These are phyloP conservation scores for Phytophthora idaei DNA, from an alignment of 352 stramenopile species.

Conservation along the genomic window DNA sequence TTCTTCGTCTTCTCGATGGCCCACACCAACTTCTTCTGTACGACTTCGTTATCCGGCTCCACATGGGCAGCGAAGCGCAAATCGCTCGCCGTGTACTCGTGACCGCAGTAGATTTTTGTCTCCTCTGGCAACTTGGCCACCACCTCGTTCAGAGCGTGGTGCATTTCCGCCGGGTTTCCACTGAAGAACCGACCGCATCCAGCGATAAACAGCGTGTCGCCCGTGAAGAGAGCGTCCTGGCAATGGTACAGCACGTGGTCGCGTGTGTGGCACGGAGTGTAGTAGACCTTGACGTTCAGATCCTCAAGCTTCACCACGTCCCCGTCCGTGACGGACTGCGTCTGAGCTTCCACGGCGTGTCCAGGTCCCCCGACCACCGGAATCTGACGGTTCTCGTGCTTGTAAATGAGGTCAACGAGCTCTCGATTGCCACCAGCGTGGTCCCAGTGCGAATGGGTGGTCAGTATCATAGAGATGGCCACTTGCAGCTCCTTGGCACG, in stretches of 20 bases:
- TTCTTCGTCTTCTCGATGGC: conserved; percentile 44
- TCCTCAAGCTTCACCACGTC: conserved; percentile 75
- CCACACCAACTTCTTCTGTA: conserved; percentile 73
- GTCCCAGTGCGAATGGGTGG: conserved; percentile 92
- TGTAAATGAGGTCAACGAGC: conserved; percentile 55
- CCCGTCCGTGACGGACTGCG: conserved; percentile 60
- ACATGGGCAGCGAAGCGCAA: conserved; percentile 89
- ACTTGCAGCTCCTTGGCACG: conserved; percentile 64
- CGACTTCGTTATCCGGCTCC: conserved; percentile 83
- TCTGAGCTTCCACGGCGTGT: conserved; percentile 72
- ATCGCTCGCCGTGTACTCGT: conserved; percentile 95
- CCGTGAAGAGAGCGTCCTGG: conserved; percentile 86
- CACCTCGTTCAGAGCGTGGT: conserved; percentile 80
- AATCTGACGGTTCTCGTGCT: conserved; percentile 46
- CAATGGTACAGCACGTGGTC: conserved; percentile 87
- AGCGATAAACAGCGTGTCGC: conserved; percentile 92
- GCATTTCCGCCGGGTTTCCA: conserved; percentile 85
- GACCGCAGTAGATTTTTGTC: conserved; percentile 90
- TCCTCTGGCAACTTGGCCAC: conserved; percentile 65
- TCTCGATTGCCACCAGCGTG: conserved; percentile 89
- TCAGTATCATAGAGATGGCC: conserved; percentile 87
- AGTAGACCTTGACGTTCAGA: conserved; percentile 62
- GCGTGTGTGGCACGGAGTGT: conserved; percentile 92
- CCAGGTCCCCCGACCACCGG: conserved; percentile 74
- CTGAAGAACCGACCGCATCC: conserved; percentile 90